A percentile compares a stretch with the other conserved stretches of the same genome.
Conservation (phyloP, 805 yeast species). For the Priceomyces melissophilus region DNA sequence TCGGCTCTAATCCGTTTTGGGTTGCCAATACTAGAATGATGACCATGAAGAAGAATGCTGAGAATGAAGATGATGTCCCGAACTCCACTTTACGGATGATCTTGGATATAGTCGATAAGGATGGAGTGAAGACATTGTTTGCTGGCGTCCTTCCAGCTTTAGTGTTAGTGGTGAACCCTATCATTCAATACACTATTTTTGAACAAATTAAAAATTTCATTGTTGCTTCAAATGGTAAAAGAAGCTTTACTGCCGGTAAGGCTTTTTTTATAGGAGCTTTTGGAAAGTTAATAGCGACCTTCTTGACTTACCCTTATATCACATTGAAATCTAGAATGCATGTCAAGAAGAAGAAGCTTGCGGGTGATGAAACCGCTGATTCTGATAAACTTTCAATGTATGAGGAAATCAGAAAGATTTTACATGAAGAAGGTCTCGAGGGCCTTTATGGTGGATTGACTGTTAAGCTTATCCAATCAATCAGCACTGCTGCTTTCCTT, state of each 20-base stretch:
- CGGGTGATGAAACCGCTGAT: constrained; percentile 5
- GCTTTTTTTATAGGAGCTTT: constrained; percentile 87
- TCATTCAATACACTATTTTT: constrained; percentile 86
- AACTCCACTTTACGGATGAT: constrained; percentile 54
- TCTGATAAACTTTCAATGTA: constrained; percentile 37
- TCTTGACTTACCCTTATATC: constrained; percentile 85
- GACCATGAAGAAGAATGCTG: constrained; percentile 38
- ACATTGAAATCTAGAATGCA: constrained; percentile 90
- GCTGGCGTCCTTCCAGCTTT: constrained; percentile 88
- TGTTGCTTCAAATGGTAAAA: constrained; percentile 48
- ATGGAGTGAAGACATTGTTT: constrained; percentile 70
- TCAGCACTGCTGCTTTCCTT: constrained; percentile 83
- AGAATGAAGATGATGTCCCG: constrained; percentile 12
- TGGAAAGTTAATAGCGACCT: constrained; percentile 86
- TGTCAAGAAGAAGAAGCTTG: constrained; percentile 42
- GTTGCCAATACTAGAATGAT: constrained; percentile 90
- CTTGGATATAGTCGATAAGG: constrained; percentile 59
- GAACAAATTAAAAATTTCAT: constrained; percentile 78
- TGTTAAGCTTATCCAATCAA: constrained; percentile 78
- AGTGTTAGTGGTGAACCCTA: constrained; percentile 81
- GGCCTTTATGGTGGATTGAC: constrained; percentile 81
- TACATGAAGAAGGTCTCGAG: constrained; percentile 65
- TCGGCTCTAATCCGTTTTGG: constrained; percentile 89
- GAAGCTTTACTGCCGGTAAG: constrained; percentile 60
- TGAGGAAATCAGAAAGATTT: constrained; percentile 54